phyloP scores from a whole-genome alignment of 2,329 filamentous ascomycete genomes.

The Epichloe aotearoae region DNA sequence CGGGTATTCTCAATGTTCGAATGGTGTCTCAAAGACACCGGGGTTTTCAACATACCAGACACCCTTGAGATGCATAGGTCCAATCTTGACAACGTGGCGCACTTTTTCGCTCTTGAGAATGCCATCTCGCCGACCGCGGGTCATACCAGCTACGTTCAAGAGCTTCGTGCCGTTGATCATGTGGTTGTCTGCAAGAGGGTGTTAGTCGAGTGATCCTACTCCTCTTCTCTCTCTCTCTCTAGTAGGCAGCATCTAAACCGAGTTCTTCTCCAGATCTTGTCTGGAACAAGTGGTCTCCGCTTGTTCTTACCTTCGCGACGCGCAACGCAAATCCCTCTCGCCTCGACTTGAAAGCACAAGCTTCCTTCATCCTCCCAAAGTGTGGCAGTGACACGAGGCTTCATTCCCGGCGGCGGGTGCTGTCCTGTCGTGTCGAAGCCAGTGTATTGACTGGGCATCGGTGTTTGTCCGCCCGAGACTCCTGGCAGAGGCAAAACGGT shows the following conservation, averaged over 20 bases:
- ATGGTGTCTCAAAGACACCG: slow-evolving; percentile 8
- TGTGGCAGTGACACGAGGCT: slow-evolving; percentile 89
- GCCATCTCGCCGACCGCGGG: slow-evolving; percentile 82
- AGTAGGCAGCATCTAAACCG: too few species aligned
- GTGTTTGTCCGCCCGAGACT: slow-evolving; percentile 29
- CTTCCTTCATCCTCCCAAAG: slow-evolving; percentile 98
- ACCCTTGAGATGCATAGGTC: slow-evolving; percentile 96
- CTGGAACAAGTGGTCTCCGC: slow-evolving; percentile 29
- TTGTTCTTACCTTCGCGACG: slow-evolving; percentile 62
- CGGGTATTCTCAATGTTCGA: background rate
- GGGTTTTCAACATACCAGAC: slow-evolving; percentile 61
- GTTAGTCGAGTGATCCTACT: background rate
- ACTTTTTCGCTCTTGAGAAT: slow-evolving; percentile 97
- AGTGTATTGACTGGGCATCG: slow-evolving; percentile 43
- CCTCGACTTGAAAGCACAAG: slow-evolving; percentile 94
- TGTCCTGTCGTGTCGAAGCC: slow-evolving; percentile 79
- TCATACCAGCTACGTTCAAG: slow-evolving; percentile 96
- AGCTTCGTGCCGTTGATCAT: slow-evolving; percentile 99
- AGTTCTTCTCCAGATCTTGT: slow-evolving; percentile 38
- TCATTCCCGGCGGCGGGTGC: slow-evolving; percentile 83
- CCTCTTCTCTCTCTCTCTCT: background rate
- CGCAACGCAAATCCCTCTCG: slow-evolving; percentile 89
- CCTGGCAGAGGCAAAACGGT: slow-evolving; percentile 61
- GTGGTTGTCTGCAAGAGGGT: slow-evolving; percentile 59
- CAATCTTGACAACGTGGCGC: slow-evolving; percentile 95